Percentiles rank a stretch among this genome's conserved stretches.
Evolutionary conservation across 805 yeast genomes (phyloP).

Genomic region (Yueomyces sp.): DNA sequence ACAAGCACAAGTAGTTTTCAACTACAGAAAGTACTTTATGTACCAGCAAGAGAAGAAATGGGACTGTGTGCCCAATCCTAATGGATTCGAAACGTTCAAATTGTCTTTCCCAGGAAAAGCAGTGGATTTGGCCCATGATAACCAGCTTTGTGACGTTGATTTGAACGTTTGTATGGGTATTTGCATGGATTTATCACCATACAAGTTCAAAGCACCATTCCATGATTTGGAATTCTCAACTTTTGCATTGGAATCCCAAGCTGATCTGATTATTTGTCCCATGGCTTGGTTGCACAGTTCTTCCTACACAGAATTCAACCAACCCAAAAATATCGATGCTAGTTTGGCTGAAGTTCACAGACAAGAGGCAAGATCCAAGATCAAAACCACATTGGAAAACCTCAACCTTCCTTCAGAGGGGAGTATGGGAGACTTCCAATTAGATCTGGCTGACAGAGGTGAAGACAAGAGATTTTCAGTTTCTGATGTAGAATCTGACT

Average conservation of each 20-base stretch:
- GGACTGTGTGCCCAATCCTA: constrained; percentile 64
- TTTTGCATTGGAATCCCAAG: constrained; percentile 33
- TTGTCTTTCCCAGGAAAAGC: constrained; percentile 22
- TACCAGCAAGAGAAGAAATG: constrained; percentile 70
- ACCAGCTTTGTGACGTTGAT: constrained; percentile 8
- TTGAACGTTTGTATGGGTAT: constrained; percentile 57
- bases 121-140: neutral
- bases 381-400: constrained; percentile 4
- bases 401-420: constrained; percentile 13
- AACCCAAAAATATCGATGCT: neutral
- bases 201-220: constrained; percentile 72
- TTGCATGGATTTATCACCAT: constrained; percentile 90
- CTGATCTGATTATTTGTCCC: constrained; percentile 55
- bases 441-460: constrained; percentile 9
- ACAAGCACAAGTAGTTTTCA: constrained; percentile 41
- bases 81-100: constrained; percentile 40
- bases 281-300: constrained; percentile 70
- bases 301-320: constrained; percentile 23
- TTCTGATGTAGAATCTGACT: neutral
- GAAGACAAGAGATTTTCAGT: constrained; percentile 2
- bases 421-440: constrained; percentile 14
- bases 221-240: constrained; percentile 56
- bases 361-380: neutral
- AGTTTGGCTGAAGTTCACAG: neutral
- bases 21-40: constrained; percentile 65